Evolutionary conservation across 768 basidiomycete species (phyloP), one percentile per base, ranked within the genome.

Genomic region (Sporobolomyces roseus): DNA sequence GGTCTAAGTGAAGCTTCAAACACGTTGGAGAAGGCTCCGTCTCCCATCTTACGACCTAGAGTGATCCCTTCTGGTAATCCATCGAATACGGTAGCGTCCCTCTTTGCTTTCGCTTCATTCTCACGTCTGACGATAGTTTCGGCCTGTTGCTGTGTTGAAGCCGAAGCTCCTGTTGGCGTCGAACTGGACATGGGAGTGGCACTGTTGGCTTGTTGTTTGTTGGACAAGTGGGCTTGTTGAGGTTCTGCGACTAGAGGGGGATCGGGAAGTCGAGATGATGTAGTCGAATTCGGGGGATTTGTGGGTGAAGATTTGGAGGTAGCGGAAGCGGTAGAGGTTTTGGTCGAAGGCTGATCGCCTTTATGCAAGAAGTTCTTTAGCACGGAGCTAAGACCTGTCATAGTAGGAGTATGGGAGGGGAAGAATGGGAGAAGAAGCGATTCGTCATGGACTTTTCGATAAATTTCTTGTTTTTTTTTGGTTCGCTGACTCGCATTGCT

Each of bases 1-100:
- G 71, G 71, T 23, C 61, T 55, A n/a, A 68, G 61, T 3, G 49
- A 45, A 19, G 92, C 94, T 78, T 90, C 90, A 83, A 94, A 99
- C 13, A 99, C 94, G 77, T 96, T 91, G n/a, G 93, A 97, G 78
- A 99, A 99, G 49, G 94, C 94, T 67, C 94, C 94, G 75, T 80
- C 80, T 35, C 80, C 80, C 80, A 80, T 80, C 74, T 80, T 80
- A 61, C 78, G 77, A 45, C 79, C 75, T 38, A 66, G 61, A 14
- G 43, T 41, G 50, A 72, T 51, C 3, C 71, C 71, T 0, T 68
- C 71, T 17, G 71, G 71, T 16, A 72, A 46, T 27, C 71, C 71
- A 6, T 68, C 71, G 16, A 52, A 68, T 4, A 62, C 51, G 25
- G 33, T 43, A 21, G 56, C 59, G 33, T 68, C 64, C 2, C 71